phyloP scores from a whole-genome alignment of 2,329 filamentous ascomycete genomes.

The Proliferodiscus dingleyae region DNA sequence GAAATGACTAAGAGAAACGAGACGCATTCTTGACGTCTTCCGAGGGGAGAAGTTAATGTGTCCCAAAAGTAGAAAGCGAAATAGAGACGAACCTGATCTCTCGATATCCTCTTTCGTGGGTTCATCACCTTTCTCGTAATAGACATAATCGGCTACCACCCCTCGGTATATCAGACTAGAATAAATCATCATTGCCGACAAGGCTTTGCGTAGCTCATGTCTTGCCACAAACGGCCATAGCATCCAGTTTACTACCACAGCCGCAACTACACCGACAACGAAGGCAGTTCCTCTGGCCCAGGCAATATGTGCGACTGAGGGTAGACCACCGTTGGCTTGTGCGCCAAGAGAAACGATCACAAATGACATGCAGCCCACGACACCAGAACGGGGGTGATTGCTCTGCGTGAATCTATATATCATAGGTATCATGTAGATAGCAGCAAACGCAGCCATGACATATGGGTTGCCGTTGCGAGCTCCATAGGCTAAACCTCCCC shows the following conservation, averaged over 20 bases:
- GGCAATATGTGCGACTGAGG: constrained; percentile 38
- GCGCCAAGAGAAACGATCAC: constrained; percentile 46
- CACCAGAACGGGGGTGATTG: constrained; percentile 51
- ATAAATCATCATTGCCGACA: constrained; percentile 54
- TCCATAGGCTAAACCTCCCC: constrained; percentile 48
- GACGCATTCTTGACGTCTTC: too few relatives aligned
- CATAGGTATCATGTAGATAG: constrained; percentile 56
- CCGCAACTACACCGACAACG: constrained; percentile 48
- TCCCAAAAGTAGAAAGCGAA: too few relatives aligned
- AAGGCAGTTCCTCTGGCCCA: constrained; percentile 47
- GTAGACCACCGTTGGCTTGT: constrained; percentile 25
- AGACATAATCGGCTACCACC: constrained; percentile 52
- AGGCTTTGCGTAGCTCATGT: constrained; percentile 51
- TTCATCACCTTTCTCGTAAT: constrained; percentile 50
- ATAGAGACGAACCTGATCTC: constrained; percentile 35
- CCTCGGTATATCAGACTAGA: constrained; percentile 51
- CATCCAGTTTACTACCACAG: constrained; percentile 53
- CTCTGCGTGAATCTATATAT: constrained; percentile 52
- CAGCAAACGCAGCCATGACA: constrained; percentile 50
- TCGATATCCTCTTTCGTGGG: constrained; percentile 47
- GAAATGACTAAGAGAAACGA: too few relatives aligned
- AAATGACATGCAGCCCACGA: constrained; percentile 54
- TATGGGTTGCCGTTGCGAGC: constrained; percentile 49
- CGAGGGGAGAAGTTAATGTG: background rate
- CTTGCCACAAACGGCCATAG: constrained; percentile 58